Evolutionary conservation across 176 grass and related monocot species (phyloP).

Genomic region (Musa beccarii): DNA sequence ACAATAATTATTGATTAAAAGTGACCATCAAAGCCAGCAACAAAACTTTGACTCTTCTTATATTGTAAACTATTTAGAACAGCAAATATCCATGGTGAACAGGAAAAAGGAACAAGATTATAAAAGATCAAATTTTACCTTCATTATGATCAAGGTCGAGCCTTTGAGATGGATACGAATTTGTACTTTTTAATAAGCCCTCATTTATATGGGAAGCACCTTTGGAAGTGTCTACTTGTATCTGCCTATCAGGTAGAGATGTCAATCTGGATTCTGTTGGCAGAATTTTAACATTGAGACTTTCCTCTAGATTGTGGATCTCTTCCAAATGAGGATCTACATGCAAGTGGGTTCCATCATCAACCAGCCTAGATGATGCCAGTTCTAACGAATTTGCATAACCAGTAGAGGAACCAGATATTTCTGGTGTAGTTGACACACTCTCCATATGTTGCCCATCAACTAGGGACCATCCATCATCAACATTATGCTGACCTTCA

Average conservation of each 20-base stretch:
- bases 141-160: constrained; percentile 40
- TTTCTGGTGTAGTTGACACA: constrained; percentile 24
- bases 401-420: constrained; percentile 23
- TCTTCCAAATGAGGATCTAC: constrained; percentile 23
- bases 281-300: constrained; percentile 4
- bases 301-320: constrained; percentile 13
- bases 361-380: constrained; percentile 12
- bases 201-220: constrained; percentile 50
- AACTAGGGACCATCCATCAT: constrained; percentile 52
- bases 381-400: constrained; percentile 17
- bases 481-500: constrained; percentile 24
- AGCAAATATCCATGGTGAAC: neutral
- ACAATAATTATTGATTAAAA: no score
- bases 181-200: constrained; percentile 28
- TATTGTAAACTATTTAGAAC: neutral
- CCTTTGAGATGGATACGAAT: constrained; percentile 43
- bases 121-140: constrained; percentile 25
- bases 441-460: constrained; percentile 35
- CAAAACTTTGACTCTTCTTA: no score
- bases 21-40: no score
- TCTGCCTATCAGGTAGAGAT: constrained; percentile 36
- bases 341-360: constrained; percentile 32
- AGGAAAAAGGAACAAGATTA: neutral
- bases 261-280: constrained; percentile 25
- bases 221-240: constrained; percentile 36